Conservation (phyloP, 345 rosid species). For the Linum tenue region DNA sequence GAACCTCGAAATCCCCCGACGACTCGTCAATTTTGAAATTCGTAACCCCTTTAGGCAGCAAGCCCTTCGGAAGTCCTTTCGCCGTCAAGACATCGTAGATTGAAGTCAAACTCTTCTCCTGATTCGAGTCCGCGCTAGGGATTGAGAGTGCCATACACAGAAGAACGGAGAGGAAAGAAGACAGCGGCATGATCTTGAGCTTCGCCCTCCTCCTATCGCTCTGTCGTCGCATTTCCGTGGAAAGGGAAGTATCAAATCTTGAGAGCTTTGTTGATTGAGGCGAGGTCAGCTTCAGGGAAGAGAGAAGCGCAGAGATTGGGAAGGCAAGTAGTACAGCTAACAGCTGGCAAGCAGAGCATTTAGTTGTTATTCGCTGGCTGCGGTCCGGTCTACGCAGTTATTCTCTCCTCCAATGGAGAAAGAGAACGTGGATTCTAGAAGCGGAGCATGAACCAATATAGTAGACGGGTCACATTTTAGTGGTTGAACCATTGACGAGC, state of each 20-base stretch:
- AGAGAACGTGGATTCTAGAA: no score
- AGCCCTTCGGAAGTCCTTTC: conserved; percentile 69
- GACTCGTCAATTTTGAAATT: conserved; percentile 35
- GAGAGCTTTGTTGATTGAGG: no score
- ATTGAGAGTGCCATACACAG: conserved; percentile 17
- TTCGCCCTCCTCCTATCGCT: background rate
- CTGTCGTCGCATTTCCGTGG: background rate
- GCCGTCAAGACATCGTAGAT: conserved; percentile 49
- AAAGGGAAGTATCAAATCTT: background rate
- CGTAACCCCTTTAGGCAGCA: conserved; percentile 70
- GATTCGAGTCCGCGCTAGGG: background rate
- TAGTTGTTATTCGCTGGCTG: no score
- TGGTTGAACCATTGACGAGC: no score
- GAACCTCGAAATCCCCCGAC: conserved; percentile 58
- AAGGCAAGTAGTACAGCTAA: no score
- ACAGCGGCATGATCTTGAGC: conserved; percentile 17
- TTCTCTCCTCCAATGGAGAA: no score
- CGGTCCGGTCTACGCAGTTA: no score
- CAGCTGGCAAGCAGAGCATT: no score
- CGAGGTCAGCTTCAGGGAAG: no score
- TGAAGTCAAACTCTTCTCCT: conserved; percentile 6
- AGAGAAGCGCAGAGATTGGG: no score
- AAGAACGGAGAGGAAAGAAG: conserved; percentile 24
- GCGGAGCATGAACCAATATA: no score
- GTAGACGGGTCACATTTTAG: no score